Evolutionary conservation across 352 stramenopile species (phyloP).

Genomic region (Phytophthora gonapodyides): DNA sequence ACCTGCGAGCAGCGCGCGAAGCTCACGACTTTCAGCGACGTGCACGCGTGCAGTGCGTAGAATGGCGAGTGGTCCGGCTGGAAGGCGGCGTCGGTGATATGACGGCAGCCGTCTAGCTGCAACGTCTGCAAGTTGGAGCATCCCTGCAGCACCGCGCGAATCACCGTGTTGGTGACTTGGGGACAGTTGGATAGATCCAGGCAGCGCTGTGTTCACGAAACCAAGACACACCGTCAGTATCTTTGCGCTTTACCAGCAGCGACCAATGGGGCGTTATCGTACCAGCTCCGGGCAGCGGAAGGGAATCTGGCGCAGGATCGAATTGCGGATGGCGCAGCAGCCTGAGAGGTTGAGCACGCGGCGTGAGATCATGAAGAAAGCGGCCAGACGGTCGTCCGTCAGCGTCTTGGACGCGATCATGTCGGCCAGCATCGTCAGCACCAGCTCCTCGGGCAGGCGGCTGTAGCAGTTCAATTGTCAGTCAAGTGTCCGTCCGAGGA

Average conservation of each 20-base stretch:
- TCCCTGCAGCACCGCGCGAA: conserved; percentile 78
- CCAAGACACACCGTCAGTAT: conserved; percentile 3
- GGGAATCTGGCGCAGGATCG: conserved; percentile 85
- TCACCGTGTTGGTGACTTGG: conserved; percentile 89
- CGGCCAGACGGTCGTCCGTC: conserved; percentile 81
- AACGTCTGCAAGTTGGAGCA: conserved; percentile 78
- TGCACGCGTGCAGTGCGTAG: conserved; percentile 70
- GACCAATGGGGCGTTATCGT: conserved; percentile 9
- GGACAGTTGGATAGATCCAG: conserved; percentile 84
- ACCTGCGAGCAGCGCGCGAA: conserved; percentile 85
- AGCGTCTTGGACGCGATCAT: conserved; percentile 78
- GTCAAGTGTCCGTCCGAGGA: background rate
- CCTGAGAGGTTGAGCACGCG: conserved; percentile 73
- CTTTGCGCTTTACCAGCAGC: background rate
- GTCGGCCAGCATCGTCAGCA: conserved; percentile 68
- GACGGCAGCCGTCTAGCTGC: conserved; percentile 82
- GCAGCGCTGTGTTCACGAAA: conserved; percentile 50
- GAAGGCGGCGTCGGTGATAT: conserved; percentile 89
- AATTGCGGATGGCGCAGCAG: conserved; percentile 85
- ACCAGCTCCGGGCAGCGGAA: conserved; percentile 84
- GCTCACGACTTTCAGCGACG: conserved; percentile 77
- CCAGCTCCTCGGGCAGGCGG: conserved; percentile 80
- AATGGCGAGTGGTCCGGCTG: conserved; percentile 80
- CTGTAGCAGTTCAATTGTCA: conserved; percentile 31
- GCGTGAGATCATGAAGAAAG: conserved; percentile 81